These are phyloP conservation scores for Aspergillus avenaceus DNA, from an alignment of 495 filamentous ascomycete genomes.

Conservation along the genomic window DNA sequence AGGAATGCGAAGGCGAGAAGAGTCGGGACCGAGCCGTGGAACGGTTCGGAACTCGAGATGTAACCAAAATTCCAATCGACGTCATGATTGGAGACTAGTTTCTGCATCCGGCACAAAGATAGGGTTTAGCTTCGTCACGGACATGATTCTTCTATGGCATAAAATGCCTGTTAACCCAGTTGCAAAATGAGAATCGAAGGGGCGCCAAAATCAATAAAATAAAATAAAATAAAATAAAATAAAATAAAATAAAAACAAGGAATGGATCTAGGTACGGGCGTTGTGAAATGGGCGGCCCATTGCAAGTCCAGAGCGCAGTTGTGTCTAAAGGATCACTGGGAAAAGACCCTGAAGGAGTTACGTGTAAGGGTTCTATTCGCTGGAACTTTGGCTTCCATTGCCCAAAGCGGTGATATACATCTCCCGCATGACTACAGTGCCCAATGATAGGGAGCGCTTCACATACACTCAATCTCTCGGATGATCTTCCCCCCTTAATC, in stretches of 20 bases:
- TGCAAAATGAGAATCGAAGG: no score
- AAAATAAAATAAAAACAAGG: no score
- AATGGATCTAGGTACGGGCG: no score
- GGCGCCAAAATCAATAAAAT: no score
- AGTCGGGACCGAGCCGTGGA: background rate
- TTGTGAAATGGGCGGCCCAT: no score
- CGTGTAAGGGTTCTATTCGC: background rate
- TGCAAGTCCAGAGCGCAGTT: background rate
- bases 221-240: no score
- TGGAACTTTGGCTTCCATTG: background rate
- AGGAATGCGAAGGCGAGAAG: background rate
- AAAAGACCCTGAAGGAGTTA: background rate
- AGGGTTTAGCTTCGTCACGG: no score
- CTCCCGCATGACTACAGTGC: background rate
- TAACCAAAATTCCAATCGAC: background rate
- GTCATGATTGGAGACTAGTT: background rate
- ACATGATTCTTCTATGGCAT: no score
- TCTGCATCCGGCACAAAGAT: background rate
- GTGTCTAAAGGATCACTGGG: background rate
- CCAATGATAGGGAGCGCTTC: background rate
- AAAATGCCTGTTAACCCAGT: no score
- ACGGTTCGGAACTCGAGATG: background rate
- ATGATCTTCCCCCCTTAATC: background rate
- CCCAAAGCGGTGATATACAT: background rate
- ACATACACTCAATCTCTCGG: background rate